Evolutionary conservation across 306 rosid species (phyloP).

Genomic region (Acacia crassicarpa): DNA sequence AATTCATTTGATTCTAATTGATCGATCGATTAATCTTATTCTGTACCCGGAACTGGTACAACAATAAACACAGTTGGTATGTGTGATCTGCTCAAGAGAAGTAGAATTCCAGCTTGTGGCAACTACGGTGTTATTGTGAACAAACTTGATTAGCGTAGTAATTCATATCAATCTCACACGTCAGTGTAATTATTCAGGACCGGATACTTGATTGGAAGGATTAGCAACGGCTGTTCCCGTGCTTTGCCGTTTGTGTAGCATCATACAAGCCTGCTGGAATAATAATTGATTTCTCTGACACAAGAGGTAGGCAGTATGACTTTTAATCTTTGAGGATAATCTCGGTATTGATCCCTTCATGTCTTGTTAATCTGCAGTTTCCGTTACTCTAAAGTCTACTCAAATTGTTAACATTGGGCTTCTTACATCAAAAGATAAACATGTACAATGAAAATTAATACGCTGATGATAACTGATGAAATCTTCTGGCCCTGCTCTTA

Average conservation of each 20-base stretch:
- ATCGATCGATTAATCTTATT: neutral
- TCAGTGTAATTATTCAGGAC: neutral
- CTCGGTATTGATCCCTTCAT: neutral
- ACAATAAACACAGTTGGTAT: no score
- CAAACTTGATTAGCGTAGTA: neutral
- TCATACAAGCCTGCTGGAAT: neutral
- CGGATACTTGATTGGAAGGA: neutral
- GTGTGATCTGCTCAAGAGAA: neutral
- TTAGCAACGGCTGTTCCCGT: neutral
- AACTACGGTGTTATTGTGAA: neutral
- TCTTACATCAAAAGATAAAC: neutral
- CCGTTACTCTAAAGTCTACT: neutral
- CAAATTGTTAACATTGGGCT: neutral
- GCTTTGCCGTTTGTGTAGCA: neutral
- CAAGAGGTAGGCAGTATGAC: neutral
- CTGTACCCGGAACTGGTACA: neutral
- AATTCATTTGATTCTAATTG: constrained; percentile 14
- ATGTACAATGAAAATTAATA: neutral
- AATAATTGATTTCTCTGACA: neutral
- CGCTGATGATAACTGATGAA: neutral
- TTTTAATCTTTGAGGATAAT: neutral
- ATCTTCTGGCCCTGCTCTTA: neutral
- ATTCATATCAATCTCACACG: neutral
- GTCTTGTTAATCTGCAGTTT: neutral
- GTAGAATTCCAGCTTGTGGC: neutral